Base-by-base conservation (phyloP, 2,329 filamentous ascomycete genomes). In the Balansia obtecta region DNA sequence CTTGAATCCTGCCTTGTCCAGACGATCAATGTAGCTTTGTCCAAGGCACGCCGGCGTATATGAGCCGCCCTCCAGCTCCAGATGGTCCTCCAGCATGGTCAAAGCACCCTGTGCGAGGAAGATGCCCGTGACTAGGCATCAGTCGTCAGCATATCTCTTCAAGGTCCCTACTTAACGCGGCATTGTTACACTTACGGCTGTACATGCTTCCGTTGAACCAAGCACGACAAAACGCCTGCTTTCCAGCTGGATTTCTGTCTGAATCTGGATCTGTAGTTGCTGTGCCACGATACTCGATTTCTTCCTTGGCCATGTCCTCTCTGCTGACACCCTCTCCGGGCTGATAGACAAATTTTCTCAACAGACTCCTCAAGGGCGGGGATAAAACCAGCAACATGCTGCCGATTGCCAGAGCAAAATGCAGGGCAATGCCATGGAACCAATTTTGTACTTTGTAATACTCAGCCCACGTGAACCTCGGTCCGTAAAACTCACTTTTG, bases 31-130 rank as follows among this genome's bases (percentile, higher is more conserved):
- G 59, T 79, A 85, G 10, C 72, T 68, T 56, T 83, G 79, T 1
- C 86, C 86, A 2, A 90, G 68, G 49, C 78, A 85, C 0, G 85
- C 83, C 0, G 86, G 81, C 1, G 86, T 90, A 54, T 86, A 78
- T 22, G 88, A 68, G 2, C 85, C 86, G 16, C 85, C 85, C 1
- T 71, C 72, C 12, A 87, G 67, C 37, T 73, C 64, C 12, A 79
- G 67, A 13, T 81, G 73, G 39, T 85, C 82, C 52, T 83, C 72
- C 15, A 88, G 67, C 33, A 90, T 69, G 0, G 80, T 80, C 39
- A 77, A 67, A 4, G 84, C 85, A 12, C 76, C 85, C 58, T 88
- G 74, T 2, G 76, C 74, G 13, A 86, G 60, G 30, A 84, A 71
- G 16, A 82, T 60, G 0, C 75, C 86, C 4, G 85, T 88, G 48